Percentiles rank a stretch among this genome's conserved stretches.
These are phyloP conservation scores for Paracamarosporium sp. DNA, from an alignment of 2,329 filamentous ascomycete species.

Conservation along the genomic window DNA sequence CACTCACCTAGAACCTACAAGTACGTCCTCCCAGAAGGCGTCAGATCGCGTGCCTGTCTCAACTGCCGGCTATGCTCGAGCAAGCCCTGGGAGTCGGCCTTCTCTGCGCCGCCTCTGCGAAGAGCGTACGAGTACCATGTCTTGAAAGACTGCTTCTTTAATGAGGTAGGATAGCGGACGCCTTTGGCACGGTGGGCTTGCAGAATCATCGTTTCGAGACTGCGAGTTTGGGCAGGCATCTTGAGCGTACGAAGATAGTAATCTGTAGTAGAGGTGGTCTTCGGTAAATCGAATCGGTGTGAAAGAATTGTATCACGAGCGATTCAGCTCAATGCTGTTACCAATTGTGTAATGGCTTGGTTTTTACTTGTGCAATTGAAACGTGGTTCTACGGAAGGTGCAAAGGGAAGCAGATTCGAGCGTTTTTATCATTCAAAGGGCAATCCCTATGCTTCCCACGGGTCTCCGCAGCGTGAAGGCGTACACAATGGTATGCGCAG, in stretches of 20 bases:
- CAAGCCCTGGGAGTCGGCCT: constrained; percentile 22
- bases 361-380: too few species aligned
- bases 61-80: constrained; percentile 33
- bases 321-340: too few species aligned
- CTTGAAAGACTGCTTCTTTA: constrained; percentile 43
- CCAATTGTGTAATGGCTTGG: too few species aligned
- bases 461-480: neutral
- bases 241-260: neutral
- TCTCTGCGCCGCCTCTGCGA: constrained; percentile 28
- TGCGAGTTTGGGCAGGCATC: constrained; percentile 35
- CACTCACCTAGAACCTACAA: constrained; percentile 26
- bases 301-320: neutral
- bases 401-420: neutral
- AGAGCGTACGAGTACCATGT: constrained; percentile 47
- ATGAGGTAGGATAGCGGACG: constrained; percentile 36
- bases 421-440: neutral
- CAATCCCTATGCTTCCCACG: neutral
- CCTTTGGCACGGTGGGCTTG: constrained; percentile 45
- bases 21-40: constrained; percentile 39
- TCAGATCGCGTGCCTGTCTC: constrained; percentile 28
- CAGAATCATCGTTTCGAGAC: constrained; percentile 39
- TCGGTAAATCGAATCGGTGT: neutral
- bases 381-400: neutral
- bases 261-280: neutral
- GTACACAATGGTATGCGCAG: neutral